Evolutionary conservation across 73 alveolate species (phyloP), one percentile per base, ranked within the genome.

Genomic region (Symbiodinium natans): DNA sequence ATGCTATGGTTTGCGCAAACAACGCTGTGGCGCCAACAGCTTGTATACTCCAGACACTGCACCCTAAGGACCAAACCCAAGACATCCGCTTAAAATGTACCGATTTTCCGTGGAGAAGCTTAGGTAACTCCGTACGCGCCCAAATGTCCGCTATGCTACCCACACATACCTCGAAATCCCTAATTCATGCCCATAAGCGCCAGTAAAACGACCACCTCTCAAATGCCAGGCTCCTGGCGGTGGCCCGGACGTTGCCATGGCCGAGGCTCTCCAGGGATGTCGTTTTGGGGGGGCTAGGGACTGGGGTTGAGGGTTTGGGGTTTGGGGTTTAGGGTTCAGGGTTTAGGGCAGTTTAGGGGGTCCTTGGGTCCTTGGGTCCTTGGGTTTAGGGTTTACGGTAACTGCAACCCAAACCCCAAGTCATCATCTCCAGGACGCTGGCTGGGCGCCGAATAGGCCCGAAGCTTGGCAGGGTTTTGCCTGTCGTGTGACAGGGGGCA

Each of bases 181-280:
- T n/a, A n/a, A n/a, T n/a, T n/a, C n/a, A n/a, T n/a, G n/a, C n/a
- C n/a, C n/a, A n/a, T n/a, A n/a, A n/a, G n/a, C n/a, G n/a, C n/a
- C n/a, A n/a, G n/a, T n/a, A n/a, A n/a, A n/a, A n/a, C n/a, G n/a
- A n/a, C n/a, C n/a, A n/a, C n/a, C n/a, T n/a, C n/a, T n/a, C n/a
- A n/a, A n/a, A n/a, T n/a, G n/a, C n/a, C 86, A 85, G 48, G 89
- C 97, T 41, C 77, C 83, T 46, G 97, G 97, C 80, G 97, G 89
- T 10, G 97, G 97, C 71, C 87, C 97, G 54, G 97, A 90, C 54
- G 89, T 90, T 46, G 97, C 97, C 52, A 33, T 90, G 89, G 97
- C 97, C 15, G 97, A 90, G 97, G 97, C 36, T 19, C 39, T 10
- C 3, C 27, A 21, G 88, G 39, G 31, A 2, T n/a, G n/a, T 29